These are phyloP conservation scores for Leptographium lundbergii DNA, from an alignment of 2,329 filamentous ascomycete genomes.

Conservation along the genomic window DNA sequence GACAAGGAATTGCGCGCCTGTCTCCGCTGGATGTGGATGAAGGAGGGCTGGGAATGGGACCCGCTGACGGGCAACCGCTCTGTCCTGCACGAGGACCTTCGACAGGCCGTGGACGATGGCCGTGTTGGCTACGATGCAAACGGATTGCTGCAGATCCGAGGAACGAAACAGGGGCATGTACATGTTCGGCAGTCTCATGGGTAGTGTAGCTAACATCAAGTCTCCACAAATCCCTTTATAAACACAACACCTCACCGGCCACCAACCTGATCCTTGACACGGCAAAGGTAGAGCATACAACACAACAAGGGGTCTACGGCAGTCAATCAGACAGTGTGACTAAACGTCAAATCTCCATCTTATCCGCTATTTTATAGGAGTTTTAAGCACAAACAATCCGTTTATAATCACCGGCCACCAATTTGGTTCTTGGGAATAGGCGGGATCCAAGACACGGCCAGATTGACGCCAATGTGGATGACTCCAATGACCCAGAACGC, in stretches of 20 bases:
- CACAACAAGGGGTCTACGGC: no score
- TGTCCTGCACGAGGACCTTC: constrained; percentile 38
- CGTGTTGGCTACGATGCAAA: constrained; percentile 42
- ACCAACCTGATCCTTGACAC: no score
- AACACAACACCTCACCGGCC: no score
- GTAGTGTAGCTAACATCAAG: no score
- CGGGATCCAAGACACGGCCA: constrained; percentile 44
- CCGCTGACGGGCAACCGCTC: constrained; percentile 52
- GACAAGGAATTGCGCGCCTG: constrained; percentile 88
- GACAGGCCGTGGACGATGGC: constrained; percentile 42
- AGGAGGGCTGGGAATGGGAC: constrained; percentile 76
- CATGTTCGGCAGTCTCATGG: no score
- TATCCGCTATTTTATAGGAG: no score
- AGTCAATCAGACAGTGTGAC: no score
- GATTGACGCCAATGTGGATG: constrained; percentile 57
- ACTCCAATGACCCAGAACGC: constrained; percentile 74
- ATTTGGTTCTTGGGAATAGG: constrained; percentile 43
- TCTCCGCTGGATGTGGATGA: constrained; percentile 84
- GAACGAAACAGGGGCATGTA: neutral
- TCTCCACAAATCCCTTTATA: no score
- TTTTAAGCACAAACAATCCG: no score
- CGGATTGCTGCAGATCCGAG: constrained; percentile 25
- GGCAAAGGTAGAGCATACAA: no score
- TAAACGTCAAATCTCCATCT: no score
- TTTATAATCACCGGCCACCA: constrained; percentile 30